Conservation (phyloP, 1,139 yeast genomes). For the Pichia sp. region DNA sequence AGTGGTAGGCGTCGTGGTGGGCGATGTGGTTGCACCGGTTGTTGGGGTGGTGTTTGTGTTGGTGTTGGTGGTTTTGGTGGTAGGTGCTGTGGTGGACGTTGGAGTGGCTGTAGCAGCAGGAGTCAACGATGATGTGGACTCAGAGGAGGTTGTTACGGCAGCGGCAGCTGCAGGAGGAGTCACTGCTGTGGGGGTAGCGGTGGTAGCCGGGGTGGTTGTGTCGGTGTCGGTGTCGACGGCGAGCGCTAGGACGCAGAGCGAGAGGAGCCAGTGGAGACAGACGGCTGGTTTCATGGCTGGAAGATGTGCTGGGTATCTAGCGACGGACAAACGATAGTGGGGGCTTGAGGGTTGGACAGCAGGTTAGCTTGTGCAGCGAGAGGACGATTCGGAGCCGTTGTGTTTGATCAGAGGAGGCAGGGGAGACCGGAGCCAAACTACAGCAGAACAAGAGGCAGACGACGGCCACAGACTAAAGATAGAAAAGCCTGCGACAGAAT, state of each 20-base stretch:
- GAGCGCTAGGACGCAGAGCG: not conserved
- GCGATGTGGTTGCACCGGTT: constrained; percentile 1
- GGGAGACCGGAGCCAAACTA: too few species aligned
- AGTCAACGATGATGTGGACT: not conserved
- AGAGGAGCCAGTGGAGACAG: not conserved
- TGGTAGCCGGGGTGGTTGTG: constrained; percentile 11
- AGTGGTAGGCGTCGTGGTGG: constrained; percentile 16
- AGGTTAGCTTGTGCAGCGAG: too few species aligned
- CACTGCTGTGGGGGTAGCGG: constrained; percentile 9
- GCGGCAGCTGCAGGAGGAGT: constrained; percentile 10
- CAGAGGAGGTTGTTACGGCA: constrained; percentile 11
- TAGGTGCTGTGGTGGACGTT: constrained; percentile 22
- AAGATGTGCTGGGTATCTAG: not conserved
- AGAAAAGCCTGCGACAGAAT: too few species aligned
- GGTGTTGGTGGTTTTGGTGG: constrained; percentile 27
- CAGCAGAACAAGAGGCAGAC: too few species aligned
- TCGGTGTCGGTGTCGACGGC: not conserved
- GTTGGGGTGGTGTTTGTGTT: not conserved
- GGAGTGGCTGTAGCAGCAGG: not conserved
- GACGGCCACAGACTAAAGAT: too few species aligned
- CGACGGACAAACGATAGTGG: not conserved
- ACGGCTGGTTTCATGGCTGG: not conserved
- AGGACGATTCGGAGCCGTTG: too few species aligned
- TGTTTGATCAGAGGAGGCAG: too few species aligned
- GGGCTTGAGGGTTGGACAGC: not conserved